Percentiles rank a stretch among this genome's conserved stretches.
Evolutionary conservation across 208 protist species (phyloP).

Genomic region (Trypanosoma avium): DNA sequence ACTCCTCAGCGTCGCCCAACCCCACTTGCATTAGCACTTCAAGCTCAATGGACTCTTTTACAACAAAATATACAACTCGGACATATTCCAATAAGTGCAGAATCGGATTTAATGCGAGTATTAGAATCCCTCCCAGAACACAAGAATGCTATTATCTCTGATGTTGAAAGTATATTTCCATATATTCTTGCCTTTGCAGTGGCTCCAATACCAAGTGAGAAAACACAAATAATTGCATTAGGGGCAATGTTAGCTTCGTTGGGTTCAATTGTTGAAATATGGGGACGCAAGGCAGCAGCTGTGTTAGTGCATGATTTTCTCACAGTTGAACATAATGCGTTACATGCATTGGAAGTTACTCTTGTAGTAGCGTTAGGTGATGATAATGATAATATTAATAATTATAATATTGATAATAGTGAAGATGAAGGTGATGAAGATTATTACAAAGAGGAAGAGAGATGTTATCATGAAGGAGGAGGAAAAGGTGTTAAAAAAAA

Average conservation of each 20-base stretch:
- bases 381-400: neutral
- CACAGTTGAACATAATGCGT: constrained; percentile 45
- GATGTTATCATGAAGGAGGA: neutral
- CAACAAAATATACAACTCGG: constrained; percentile 35
- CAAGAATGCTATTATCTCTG: constrained; percentile 35
- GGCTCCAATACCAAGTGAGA: constrained; percentile 48
- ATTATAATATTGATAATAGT: neutral
- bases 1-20: too few species aligned
- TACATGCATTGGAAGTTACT: constrained; percentile 38
- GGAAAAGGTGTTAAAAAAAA: neutral
- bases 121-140: constrained; percentile 32
- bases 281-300: constrained; percentile 27
- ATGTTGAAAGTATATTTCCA: constrained; percentile 47
- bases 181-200: constrained; percentile 68
- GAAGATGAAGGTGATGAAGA: neutral
- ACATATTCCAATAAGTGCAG: constrained; percentile 11
- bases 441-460: neutral
- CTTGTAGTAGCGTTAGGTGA: constrained; percentile 18
- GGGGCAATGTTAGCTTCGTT: constrained; percentile 45
- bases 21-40: constrained; percentile 41
- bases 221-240: constrained; percentile 60
- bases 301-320: constrained; percentile 44
- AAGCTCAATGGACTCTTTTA: constrained; percentile 46
- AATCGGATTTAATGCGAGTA: constrained; percentile 39
- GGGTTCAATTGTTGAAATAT: constrained; percentile 28